These are phyloP conservation scores for Nyctanthes arbortristis DNA, from an alignment of 257 asterid species.

Conservation along the genomic window DNA sequence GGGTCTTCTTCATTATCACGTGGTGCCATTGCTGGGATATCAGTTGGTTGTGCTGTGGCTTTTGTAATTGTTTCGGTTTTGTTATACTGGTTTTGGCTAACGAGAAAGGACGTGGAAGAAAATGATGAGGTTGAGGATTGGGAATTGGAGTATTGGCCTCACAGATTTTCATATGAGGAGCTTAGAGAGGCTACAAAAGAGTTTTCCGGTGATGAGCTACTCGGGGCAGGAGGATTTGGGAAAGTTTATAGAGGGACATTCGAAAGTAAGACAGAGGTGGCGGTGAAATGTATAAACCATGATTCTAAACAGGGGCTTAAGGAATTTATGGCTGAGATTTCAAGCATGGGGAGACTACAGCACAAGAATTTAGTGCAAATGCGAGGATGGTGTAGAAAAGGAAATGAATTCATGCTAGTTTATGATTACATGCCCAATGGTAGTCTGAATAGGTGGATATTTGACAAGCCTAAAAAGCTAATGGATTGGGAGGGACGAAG, in stretches of 20 bases:
- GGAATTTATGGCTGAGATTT: conserved; percentile 92
- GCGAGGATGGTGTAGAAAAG: conserved; percentile 87
- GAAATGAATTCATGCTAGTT: conserved; percentile 61
- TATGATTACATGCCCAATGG: conserved; percentile 85
- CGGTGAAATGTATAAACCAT: conserved; percentile 78
- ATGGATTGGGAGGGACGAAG: conserved; percentile 67
- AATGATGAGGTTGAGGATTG: conserved; percentile 75
- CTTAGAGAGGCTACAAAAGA: conserved; percentile 55
- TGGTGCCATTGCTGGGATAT: conserved; percentile 60
- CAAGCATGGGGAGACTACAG: conserved; percentile 78
- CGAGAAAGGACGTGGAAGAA: conserved; percentile 33
- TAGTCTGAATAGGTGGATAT: conserved; percentile 78
- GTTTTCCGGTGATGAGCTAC: conserved; percentile 48
- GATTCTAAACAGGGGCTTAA: conserved; percentile 78
- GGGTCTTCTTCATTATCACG: conserved; percentile 41
- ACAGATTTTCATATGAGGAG: conserved; percentile 66
- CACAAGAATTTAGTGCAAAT: conserved; percentile 80
- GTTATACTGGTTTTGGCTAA: conserved; percentile 64
- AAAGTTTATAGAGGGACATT: conserved; percentile 68
- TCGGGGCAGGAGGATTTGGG: conserved; percentile 83
- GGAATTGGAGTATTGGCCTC: conserved; percentile 93
- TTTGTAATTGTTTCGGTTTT: conserved; percentile 21
- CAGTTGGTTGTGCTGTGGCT: conserved; percentile 44
- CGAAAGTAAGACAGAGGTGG: conserved; percentile 52
- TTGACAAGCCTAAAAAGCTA: conserved; percentile 50